These are phyloP conservation scores for Rhodotorula paludigena DNA, from an alignment of 768 basidiomycete species.

Conservation along the genomic window DNA sequence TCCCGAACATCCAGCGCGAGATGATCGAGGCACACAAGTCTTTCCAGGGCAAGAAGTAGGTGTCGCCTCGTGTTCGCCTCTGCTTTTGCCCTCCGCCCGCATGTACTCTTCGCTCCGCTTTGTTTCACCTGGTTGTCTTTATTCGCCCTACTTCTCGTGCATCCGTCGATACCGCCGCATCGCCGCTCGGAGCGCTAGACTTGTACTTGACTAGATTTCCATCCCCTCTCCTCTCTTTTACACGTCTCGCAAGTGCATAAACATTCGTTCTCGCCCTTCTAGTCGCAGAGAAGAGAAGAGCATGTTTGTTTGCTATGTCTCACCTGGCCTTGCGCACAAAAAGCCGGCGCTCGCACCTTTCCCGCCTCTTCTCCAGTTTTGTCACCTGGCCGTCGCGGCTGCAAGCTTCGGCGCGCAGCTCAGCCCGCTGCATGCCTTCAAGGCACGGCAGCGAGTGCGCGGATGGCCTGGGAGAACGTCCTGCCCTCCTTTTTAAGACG, in stretches of 20 bases:
- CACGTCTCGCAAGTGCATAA: too few relatives aligned
- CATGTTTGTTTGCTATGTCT: too few relatives aligned
- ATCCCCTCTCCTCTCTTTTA: too few relatives aligned
- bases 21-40: constrained; percentile 59
- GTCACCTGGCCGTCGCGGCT: background rate
- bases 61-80: background rate
- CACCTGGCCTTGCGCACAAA: too few relatives aligned
- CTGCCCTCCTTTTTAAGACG: background rate
- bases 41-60: constrained; percentile 20
- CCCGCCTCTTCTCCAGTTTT: background rate
- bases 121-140: too few relatives aligned
- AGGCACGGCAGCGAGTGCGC: background rate
- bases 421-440: background rate
- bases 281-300: too few relatives aligned
- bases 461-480: background rate
- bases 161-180: too few relatives aligned
- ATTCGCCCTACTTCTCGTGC: too few relatives aligned
- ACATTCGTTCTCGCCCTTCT: too few relatives aligned
- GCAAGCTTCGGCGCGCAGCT: background rate
- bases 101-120: background rate
- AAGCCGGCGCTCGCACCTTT: background rate
- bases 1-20: constrained; percentile 80
- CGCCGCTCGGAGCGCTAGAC: too few relatives aligned
- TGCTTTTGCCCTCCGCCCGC: background rate
- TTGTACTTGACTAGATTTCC: too few relatives aligned